Evolutionary conservation across 768 basidiomycete species (phyloP), one percentile per base, ranked within the genome.

Genomic region (Psilocybe tampanensis): DNA sequence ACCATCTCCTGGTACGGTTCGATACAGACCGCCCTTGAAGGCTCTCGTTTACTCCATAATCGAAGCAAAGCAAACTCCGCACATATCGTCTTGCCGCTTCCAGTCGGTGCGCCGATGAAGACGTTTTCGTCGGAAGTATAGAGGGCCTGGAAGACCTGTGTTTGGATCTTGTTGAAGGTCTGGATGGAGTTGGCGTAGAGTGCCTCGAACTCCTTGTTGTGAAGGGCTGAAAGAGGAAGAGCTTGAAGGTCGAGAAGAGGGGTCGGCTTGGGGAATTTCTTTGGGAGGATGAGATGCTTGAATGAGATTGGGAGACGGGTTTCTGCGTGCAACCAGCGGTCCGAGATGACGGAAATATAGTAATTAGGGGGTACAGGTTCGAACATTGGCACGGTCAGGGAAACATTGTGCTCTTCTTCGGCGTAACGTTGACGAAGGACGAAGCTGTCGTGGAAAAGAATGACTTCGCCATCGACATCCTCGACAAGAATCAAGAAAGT

Each of bases 1-100:
- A 98, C 97, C 92, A 98, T 96, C 64, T 98, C 97, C 64, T 95
- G 95, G 70, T 92, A 97, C 0, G 97, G 97, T 71, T 95, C 94
- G 50, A 98, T 89, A 68, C 96, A 98, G 2, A 98, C 94, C 0
- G 95, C 95, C 17, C 95, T 80, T 18, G 84, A 82, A 44, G 87
- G 81, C 59, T 95, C 89, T 5, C 79, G 76, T 71, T 93, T 93
- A 47, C 92, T 92, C 97, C 97, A 99, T 0, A 99, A 72, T n/a
- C 95, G 85, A 47, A 99, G 76, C 13, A 99, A 76, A 0, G 97
- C 97, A 58, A 98, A 96, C 70, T 99, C 97, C 0, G 95, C 97
- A 62, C 94, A 96, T 41, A 98, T 90, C 0, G 96, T 98, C 80
- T 99, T 98, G 12, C 97, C 96, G 49, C 91, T 94, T 21, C 97